Base-by-base conservation (phyloP, 2,329 filamentous ascomycete species). In the Arachnopeziza araneosa region DNA sequence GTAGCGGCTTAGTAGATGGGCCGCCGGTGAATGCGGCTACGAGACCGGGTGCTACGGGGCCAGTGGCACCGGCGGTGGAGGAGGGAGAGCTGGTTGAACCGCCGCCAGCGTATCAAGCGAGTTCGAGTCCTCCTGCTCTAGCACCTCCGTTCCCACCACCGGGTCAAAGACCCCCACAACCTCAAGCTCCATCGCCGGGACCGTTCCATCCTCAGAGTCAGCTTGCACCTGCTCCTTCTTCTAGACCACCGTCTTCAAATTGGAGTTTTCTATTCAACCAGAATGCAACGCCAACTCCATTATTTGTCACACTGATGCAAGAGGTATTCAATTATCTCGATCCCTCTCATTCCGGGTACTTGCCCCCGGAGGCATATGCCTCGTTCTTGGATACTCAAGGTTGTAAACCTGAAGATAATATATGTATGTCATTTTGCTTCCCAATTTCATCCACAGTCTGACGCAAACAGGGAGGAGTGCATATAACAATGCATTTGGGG, bases 381-480 rank as follows among this genome's bases (percentile, higher is more conserved):
- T 55, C 52, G 17, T 61, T 58, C 24, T 49, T 61, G 21, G 55
- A 56, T 44, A 54, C 50, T 12, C 59, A 61, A 53, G 59, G 56
- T 21, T 61, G 55, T 50, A 50, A 56, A 19, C 22, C 54, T 24
- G 26, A 54, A 23, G 49, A 54, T 24, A 58, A 57, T 52, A 58
- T 53, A 50, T 61, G 59, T 61, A 49, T 14, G 56, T 58, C 14
- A 1, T 3, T 17, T 19, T 12, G 3, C 36, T 14, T 44, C 36
- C 17, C 36, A 50, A 9, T 14, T 22, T 24, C n/a, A 24, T 21
- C 14, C 22, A 32, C 12, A 24, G 7, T 30, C 10, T 7, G 49
- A 51, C 24, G 30, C 23, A 56, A 49, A 54, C 6, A 48, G 50
- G 54, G 54, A 30, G 48, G 24, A 51, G 53, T 30, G 58, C 54